Evolutionary conservation across 495 filamentous ascomycete genomes (phyloP), one percentile per base, ranked within the genome.

Genomic region (Aspergillus asperescens): DNA sequence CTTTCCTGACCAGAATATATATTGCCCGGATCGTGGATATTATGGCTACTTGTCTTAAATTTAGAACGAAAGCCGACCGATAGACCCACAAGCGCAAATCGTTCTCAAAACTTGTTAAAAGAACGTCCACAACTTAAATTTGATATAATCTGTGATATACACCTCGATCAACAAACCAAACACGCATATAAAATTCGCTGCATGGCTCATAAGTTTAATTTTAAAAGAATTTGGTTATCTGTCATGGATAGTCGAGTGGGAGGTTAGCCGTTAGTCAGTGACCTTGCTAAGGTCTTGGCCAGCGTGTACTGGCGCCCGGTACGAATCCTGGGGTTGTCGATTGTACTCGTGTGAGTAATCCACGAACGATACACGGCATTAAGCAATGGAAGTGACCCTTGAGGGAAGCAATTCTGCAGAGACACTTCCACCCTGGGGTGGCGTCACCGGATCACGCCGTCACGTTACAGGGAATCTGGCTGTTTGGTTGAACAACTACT

Each of bases 321-420:
- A 79, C 79, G 79, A 81, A 78, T 71, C 72, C 70, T 62, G 70
- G 74, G 77, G 78, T 78, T 69, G 75, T 66, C 71, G 62, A 64
- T 70, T 47, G 65, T 67, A 81, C 79, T 81, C 79, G 70, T 70
- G 70, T 57, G 74, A 78, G 79, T 79, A 82, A 78, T 78, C 74
- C 69, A 68, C 69, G 79, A 81, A 68, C 41, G 77, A 72, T 79
- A 72, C 62, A 61, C 56, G 69, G 68, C 72, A 68, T 63, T 82
- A 79, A 82, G 78, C 73, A 79, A 79, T 81, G 79, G 71, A 74
- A 65, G 71, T 76, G 74, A 81, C 68, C 59, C 74, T 80, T 77
- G 77, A 82, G 79, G 76, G 77, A 80, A 81, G 79, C 67, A 81
- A 81, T 81, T 80, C 77, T 79, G 79, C 79, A 82, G 76, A 80